A percentile compares a stretch with the other conserved stretches of the same genome.
Evolutionary conservation across 768 basidiomycete species (phyloP).

Genomic region (Amanita pseudoporphyria): DNA sequence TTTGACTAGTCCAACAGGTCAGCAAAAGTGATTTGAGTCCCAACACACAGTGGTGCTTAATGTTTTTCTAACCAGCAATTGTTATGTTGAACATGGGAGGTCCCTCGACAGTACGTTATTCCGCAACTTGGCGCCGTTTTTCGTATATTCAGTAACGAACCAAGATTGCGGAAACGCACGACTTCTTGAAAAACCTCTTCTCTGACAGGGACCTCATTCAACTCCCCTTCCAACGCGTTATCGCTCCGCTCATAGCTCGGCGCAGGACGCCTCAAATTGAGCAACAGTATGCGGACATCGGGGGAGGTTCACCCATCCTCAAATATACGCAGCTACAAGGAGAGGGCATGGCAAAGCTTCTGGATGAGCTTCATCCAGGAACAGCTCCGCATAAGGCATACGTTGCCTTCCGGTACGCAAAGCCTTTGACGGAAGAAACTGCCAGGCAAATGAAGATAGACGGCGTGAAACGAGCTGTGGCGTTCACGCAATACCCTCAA

Average conservation of each 20-base stretch:
- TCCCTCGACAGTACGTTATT: slow-evolving; percentile 67
- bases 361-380: slow-evolving; percentile 90
- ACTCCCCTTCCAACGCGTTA: slow-evolving; percentile 78
- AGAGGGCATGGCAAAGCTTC: slow-evolving; percentile 76
- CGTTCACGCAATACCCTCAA: slow-evolving; percentile 98
- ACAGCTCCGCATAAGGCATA: slow-evolving; percentile 96
- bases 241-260: slow-evolving; percentile 84
- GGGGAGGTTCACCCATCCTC: slow-evolving; percentile 94
- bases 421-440: slow-evolving; percentile 79
- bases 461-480: slow-evolving; percentile 86
- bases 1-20: slow-evolving; percentile 52
- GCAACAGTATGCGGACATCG: slow-evolving; percentile 88
- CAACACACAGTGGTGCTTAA: not conserved
- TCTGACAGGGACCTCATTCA: slow-evolving; percentile 91
- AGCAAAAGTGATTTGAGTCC: slow-evolving; percentile 9
- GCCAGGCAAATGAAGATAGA: slow-evolving; percentile 80
- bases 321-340: slow-evolving; percentile 86
- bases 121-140: slow-evolving; percentile 2
- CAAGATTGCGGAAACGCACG: slow-evolving; percentile 85
- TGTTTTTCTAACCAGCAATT: slow-evolving; percentile 41
- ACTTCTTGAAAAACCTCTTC: slow-evolving; percentile 90
- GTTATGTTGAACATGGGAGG: slow-evolving; percentile 99
- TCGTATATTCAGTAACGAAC: slow-evolving; percentile 1
- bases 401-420: slow-evolving; percentile 91
- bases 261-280: slow-evolving; percentile 90